Evolutionary conservation across 2,329 filamentous ascomycete species (phyloP), one percentile per base, ranked within the genome.

Genomic region (Incumbomyces delicatus): DNA sequence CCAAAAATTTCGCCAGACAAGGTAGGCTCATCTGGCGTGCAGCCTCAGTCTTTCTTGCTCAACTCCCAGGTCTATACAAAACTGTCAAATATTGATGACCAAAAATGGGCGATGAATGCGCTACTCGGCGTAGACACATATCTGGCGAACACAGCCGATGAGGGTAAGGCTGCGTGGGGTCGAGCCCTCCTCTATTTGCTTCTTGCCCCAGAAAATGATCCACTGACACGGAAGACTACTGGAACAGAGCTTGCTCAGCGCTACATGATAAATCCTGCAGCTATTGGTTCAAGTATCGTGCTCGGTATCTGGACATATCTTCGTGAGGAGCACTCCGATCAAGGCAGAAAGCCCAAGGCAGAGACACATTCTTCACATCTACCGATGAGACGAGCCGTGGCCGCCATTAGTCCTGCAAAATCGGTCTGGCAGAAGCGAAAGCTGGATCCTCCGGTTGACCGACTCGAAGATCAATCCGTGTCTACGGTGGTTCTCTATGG

Each of bases 1-100:
- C 35, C 44, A 5, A 46, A 46, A 27, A 20, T 46, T 8, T 18
- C 44, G 7, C 37, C 44, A 30, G 81, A 80, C 57, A 73, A 77
- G 18, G 70, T 77, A 27, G 67, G 88, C 20, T 63, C 75, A 18
- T 76, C 80, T 41, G 81, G 86, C 0, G 95, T 38, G 2, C 44
- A 46, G n/a, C 44, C 94, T 62, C 81, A 85, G 12, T 94, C 90
- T 0, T 92, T 94, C 62, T 70, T 96, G 16, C 73, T 96, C 5
- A 95, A 86, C 58, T 76, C 84, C 30, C 83, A 85, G 51, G 78
- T 95, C 4, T 96, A 92, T 65, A 81, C 82, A 32, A 95, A 95
- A 60, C 60, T 95, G 18, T 73, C 75, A 2, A 67, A 73, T 1
- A 80, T 83, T 47, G 85, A 89, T 44, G 92, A 98, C 57, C 70